Conservation (phyloP, 169 alveolate genomes). For the Neospora caninum region DNA sequence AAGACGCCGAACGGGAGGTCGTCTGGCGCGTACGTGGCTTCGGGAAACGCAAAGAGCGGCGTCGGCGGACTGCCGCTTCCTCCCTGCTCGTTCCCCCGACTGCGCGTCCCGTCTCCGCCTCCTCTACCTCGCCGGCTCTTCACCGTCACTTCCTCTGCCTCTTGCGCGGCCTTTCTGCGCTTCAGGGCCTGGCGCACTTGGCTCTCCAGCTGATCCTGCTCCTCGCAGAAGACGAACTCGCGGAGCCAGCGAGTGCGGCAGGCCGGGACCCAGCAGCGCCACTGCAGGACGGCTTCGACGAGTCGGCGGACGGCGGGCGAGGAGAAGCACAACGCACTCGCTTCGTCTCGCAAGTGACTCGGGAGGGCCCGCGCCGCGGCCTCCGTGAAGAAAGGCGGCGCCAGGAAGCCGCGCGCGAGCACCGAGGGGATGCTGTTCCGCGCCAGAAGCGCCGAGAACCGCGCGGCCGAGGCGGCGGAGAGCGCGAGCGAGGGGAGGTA, state of each 20-base stretch:
- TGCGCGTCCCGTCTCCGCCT: not conserved
- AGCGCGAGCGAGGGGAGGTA: not conserved
- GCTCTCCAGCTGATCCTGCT: not conserved
- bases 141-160: not conserved
- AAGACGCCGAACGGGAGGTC: not conserved
- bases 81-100: too few species aligned
- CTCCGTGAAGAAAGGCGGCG: not conserved
- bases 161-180: not conserved
- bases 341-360: not conserved
- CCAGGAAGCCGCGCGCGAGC: not conserved
- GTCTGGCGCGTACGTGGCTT: not conserved
- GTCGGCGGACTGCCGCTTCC: not conserved
- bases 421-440: not conserved
- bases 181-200: not conserved
- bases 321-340: not conserved
- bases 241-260: not conserved
- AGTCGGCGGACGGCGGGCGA: slow-evolving; percentile 16
- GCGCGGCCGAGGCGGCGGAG: not conserved
- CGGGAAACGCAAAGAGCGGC: not conserved
- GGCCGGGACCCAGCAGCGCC: slow-evolving; percentile 35
- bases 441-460: not conserved
- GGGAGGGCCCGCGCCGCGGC: slow-evolving; percentile 18
- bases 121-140: not conserved
- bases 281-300: slow-evolving; percentile 1
- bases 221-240: not conserved